Conservation (phyloP, 805 yeast species). For the Candida railenensis region DNA sequence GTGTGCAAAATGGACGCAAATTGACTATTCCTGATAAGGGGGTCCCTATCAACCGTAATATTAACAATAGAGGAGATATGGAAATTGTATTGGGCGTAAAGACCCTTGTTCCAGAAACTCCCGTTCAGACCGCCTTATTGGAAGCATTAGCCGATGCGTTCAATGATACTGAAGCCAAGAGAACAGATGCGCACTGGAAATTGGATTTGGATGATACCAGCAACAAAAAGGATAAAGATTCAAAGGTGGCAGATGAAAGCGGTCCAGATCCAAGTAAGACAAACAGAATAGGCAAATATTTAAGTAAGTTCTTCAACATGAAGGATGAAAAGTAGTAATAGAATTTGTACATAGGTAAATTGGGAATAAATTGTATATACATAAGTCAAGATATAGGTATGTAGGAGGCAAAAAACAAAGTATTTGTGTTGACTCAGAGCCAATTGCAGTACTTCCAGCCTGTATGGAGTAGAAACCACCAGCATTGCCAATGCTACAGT, state of each 20-base stretch:
- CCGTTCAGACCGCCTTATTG: constrained; percentile 82
- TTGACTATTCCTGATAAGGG: constrained; percentile 85
- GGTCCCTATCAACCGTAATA: constrained; percentile 61
- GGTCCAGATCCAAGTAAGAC: constrained; percentile 50
- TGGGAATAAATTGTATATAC: neutral
- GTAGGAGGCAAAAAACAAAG: no score
- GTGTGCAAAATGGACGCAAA: constrained; percentile 74
- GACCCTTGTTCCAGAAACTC: constrained; percentile 71
- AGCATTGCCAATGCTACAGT: no score
- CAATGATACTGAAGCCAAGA: constrained; percentile 74
- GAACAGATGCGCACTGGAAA: constrained; percentile 51
- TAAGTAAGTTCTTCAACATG: constrained; percentile 56
- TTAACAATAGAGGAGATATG: constrained; percentile 72
- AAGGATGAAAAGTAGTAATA: constrained; percentile 16
- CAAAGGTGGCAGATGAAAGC: constrained; percentile 24
- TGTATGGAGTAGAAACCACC: no score
- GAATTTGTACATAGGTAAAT: constrained; percentile 11
- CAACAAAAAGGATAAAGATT: constrained; percentile 11
- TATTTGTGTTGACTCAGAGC: no score
- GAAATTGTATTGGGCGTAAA: constrained; percentile 70
- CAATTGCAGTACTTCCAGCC: no score
- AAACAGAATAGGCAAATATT: constrained; percentile 56
- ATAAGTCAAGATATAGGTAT: neutral
- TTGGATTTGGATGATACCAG: constrained; percentile 26
- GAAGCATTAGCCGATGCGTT: constrained; percentile 94